Base-by-base conservation (phyloP, 75 land plant genomes). In the Picea sitchensis region DNA sequence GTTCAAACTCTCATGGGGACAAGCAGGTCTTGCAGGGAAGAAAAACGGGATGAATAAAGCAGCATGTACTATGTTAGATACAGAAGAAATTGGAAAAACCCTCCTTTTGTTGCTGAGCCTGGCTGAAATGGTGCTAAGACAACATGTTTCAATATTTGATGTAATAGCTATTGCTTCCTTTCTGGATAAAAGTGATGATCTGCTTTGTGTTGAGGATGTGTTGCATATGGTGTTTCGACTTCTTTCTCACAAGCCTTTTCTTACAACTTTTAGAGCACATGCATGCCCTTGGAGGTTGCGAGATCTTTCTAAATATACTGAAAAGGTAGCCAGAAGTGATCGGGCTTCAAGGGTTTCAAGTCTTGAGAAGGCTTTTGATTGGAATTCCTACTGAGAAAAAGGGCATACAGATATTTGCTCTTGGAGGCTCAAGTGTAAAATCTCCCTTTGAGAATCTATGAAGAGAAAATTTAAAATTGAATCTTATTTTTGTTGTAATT, bases 91-190 rank as follows among this genome's bases (percentile, higher is more conserved):
- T 71, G 86, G 79, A 58, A 92, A 96, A 84, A 84, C 93, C 78
- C 88, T 96, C 60, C 91, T 91, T 77, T 88, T 96, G 54, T 83
- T 96, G 44, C 80, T 96, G 81, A 93, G 95, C 79, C 89, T 93
- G 79, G 92, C 91, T 36, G 98, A 96, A 84, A 88, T 91, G 90
- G 86, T 92, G 60, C 82, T 96, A 81, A 91, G 96, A 86, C 86
- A 96, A 72, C 75, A 78, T 65, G 87, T 90, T 77, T 38, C 78
- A 61, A 65, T 79, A 56, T 79, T 92, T n/a, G 99, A 96, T 85
- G 74, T 90, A 69, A 94, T 88, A 76, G 90, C 91, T n/a, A n/a
- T n/a, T n/a, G n/a, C n/a, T n/a, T n/a, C n/a, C n/a, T n/a, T n/a
- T n/a, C n/a, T n/a, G n/a, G n/a, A n/a, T n/a, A n/a, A n/a, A n/a